These are phyloP conservation scores for Cryphonectria naterciae DNA, from an alignment of 2,329 filamentous ascomycete species.

Conservation along the genomic window DNA sequence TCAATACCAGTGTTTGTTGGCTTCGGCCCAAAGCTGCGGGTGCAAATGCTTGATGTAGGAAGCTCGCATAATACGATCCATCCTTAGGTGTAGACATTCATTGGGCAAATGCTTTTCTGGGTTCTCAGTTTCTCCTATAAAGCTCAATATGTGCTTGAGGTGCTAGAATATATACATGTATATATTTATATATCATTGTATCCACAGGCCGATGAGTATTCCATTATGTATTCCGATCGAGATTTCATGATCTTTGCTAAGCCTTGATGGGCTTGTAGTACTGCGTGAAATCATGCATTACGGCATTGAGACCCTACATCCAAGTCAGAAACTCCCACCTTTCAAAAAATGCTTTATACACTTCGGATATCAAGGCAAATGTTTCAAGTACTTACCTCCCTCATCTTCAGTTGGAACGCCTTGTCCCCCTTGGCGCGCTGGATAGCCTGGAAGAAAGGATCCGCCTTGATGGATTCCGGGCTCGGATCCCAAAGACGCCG, in stretches of 20 bases:
- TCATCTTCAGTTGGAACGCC: slow-evolving; percentile 26
- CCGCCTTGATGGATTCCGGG: slow-evolving; percentile 32
- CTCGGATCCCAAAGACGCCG: slow-evolving; percentile 24
- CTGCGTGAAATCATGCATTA: slow-evolving; percentile 32
- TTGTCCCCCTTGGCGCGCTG: slow-evolving; percentile 26
- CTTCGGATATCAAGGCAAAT: neutral
- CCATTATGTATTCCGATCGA: no score
- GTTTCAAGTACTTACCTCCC: slow-evolving; percentile 19
- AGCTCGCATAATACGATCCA: no score
- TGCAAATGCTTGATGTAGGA: no score
- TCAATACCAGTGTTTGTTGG: no score
- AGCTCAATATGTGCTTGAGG: no score
- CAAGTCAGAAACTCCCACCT: neutral
- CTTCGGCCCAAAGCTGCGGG: no score
- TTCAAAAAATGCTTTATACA: neutral
- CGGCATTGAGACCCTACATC: slow-evolving; percentile 17
- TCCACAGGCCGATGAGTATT: no score
- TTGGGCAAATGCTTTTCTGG: no score
- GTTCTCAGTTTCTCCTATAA: no score
- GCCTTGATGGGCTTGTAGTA: slow-evolving; percentile 23
- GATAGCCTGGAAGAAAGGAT: slow-evolving; percentile 35
- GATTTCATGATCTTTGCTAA: neutral
- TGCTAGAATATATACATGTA: no score
- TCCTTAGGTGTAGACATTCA: no score
- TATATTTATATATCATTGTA: no score